A percentile compares a stretch with the other conserved stretches of the same genome.
Conservation (phyloP, 352 stramenopile genomes). For the Globisporangium barbulae region DNA sequence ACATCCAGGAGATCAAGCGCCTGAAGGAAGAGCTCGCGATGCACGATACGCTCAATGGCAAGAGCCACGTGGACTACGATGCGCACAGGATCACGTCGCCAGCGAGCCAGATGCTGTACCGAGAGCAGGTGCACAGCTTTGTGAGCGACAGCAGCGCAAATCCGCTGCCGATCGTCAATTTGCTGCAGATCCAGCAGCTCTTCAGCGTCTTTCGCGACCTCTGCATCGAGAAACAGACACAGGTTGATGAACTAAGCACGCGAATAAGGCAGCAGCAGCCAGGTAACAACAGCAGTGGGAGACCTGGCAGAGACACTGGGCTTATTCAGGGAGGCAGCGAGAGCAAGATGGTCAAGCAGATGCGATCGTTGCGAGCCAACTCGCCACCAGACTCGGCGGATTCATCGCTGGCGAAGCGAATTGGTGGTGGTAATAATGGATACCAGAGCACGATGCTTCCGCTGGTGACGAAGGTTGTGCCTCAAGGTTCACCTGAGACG, state of each 20-base stretch:
- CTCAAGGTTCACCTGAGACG: neutral
- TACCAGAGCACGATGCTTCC: neutral
- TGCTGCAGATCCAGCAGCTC: conserved; percentile 44
- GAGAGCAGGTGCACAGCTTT: conserved; percentile 29
- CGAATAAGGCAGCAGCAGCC: conserved; percentile 8
- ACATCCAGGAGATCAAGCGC: conserved; percentile 43
- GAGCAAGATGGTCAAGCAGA: conserved; percentile 53
- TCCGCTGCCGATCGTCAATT: conserved; percentile 33
- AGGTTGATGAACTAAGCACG: neutral
- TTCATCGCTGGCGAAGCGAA: neutral
- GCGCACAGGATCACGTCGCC: conserved; percentile 17
- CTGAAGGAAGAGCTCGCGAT: conserved; percentile 58
- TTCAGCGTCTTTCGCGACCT: conserved; percentile 43
- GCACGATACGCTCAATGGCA: conserved; percentile 57
- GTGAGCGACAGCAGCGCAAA: conserved; percentile 27
- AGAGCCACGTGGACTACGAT: conserved; percentile 32
- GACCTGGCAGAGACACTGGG: neutral
- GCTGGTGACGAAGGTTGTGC: neutral
- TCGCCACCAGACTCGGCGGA: conserved; percentile 14
- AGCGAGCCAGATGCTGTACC: conserved; percentile 15
- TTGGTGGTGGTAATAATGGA: neutral
- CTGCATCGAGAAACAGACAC: conserved; percentile 27
- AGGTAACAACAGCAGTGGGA: neutral
- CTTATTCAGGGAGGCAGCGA: conserved; percentile 13
- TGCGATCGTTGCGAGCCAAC: conserved; percentile 35